Base-by-base conservation (phyloP, 352 stramenopile genomes). In the Globisporangium mamillatum region DNA sequence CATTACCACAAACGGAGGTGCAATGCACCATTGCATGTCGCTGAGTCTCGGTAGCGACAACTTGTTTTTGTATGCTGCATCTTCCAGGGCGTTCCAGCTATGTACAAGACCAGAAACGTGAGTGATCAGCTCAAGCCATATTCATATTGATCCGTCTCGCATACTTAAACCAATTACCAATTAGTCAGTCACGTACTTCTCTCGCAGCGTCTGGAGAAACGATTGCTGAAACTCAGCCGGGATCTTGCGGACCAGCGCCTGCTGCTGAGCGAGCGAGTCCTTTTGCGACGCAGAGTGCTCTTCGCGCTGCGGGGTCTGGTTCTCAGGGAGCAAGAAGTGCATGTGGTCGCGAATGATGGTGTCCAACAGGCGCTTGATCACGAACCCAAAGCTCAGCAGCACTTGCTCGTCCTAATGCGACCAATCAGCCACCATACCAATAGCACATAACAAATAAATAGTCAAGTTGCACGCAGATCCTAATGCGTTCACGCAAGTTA, bases 301-400 rank as follows among this genome's bases (percentile, higher is more conserved):
- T 25, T 54, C 61, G 1, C 32, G 14, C 24, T 48, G 54, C n/a
- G 41, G 46, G 3, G 9, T 52, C 36, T 55, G 41, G 9, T 63
- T 56, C 20, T 71, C 67, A 16, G 77, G 73, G 27, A 88, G n/a
- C n/a, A 90, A 63, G 22, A 90, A 89, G 57, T 56, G 69, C 79
- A 89, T 76, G 59, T 75, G 82, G 12, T 85, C 75, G 10, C 84
- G 82, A 9, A 86, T 60, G 9, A 77, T 68, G 25, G 74, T 60
- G 20, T 85, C 77, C n/a, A 90, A 9, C 12, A 92, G 70, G 3
- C 75, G 70, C 22, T 77, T 77, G 32, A 91, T 54, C 14, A 77
- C 73, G 8, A 71, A 61, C 50, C 71, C 71, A 4, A 86, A 70
- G 2, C 69, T 63, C 53, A 85, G 34, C 20, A 92, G 70, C 56